Evolutionary conservation across 2,329 filamentous ascomycete genomes (phyloP), one percentile per base, ranked within the genome.

Genomic region (Colletotrichum acutatum): DNA sequence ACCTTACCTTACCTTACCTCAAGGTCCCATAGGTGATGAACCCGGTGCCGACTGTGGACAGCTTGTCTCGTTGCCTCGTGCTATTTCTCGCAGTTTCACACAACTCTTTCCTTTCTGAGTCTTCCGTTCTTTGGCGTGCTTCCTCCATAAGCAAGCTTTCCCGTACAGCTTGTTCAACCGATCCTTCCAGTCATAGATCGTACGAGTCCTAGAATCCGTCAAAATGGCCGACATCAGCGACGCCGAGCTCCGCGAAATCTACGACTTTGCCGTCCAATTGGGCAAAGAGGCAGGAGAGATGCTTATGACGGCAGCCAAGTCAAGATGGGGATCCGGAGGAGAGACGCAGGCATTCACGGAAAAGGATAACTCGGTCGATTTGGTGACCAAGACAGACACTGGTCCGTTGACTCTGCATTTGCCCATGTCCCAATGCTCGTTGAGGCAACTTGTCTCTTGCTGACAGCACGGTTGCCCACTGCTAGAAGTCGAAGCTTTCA

Each of bases 321-420:
- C 86, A 74, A 86, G 91, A 42, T 89, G 88, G 76, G 83, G 82
- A 11, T 84, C 82, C 49, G 49, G 71, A 75, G 71, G 77, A 78
- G 24, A 62, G 19, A 46, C 69, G 56, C 81, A 86, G 72, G 77
- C 77, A 1, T 86, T 88, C 67, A 83, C 86, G 8, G 92, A 95
- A 82, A 95, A 95, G 80, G 91, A 93, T 76, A 94, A 90, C 78
- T 88, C 92, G 1, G 93, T 95, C 12, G 93, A 95, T 79, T 89
- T 95, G 74, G 93, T 95, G 24, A 95, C 93, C 11, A 90, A 94
- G 82, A 93, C 92, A 0, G 93, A 95, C 79, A 88, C 93, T 82
- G 91, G 92, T 93, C 81, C 75, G 82, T 78, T 63, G 12, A 34
- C 8, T 6, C 30, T 26, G 63, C 54, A 42, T 19, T 28, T 4